These are phyloP conservation scores for Bryoglossum gracile DNA, from an alignment of 495 filamentous ascomycete genomes.

Conservation along the genomic window DNA sequence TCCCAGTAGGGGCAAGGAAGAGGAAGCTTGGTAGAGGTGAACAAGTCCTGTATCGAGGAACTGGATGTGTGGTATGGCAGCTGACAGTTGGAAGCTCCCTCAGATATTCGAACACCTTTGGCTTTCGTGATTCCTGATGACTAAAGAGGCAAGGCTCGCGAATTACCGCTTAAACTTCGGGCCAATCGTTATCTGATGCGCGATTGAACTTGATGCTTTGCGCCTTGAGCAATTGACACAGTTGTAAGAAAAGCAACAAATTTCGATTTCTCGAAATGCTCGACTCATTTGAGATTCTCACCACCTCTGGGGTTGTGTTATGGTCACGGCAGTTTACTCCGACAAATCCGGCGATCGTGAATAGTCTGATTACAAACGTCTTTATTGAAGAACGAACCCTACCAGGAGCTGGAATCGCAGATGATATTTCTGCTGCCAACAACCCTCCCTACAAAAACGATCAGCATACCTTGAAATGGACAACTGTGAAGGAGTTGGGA, in stretches of 20 bases:
- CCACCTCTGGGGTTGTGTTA: conserved; percentile 90
- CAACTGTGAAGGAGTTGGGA: conserved; percentile 80
- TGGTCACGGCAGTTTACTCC: conserved; percentile 87
- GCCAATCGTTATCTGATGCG: not conserved
- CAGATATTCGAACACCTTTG: no score
- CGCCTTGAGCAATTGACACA: no score
- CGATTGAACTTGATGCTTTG: no score
- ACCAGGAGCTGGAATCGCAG: conserved; percentile 50
- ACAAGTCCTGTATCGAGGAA: not conserved
- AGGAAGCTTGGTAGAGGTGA: no score
- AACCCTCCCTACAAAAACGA: conserved; percentile 81
- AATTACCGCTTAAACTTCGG: no score
- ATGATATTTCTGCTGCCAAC: conserved; percentile 46
- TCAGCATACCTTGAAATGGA: conserved; percentile 94
- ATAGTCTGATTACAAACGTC: conserved; percentile 90
- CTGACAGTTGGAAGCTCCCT: no score
- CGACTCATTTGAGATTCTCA: conserved; percentile 92
- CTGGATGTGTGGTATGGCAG: no score
- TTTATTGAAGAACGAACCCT: conserved; percentile 89
- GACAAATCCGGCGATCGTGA: conserved; percentile 74
- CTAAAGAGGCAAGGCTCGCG: no score
- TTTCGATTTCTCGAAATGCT: conserved; percentile 51
- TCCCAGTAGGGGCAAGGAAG: no score
- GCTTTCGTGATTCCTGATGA: no score
- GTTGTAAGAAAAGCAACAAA: not conserved